phyloP scores from a whole-genome alignment of 176 grass and related monocot genomes.

The Triticum urartu region DNA sequence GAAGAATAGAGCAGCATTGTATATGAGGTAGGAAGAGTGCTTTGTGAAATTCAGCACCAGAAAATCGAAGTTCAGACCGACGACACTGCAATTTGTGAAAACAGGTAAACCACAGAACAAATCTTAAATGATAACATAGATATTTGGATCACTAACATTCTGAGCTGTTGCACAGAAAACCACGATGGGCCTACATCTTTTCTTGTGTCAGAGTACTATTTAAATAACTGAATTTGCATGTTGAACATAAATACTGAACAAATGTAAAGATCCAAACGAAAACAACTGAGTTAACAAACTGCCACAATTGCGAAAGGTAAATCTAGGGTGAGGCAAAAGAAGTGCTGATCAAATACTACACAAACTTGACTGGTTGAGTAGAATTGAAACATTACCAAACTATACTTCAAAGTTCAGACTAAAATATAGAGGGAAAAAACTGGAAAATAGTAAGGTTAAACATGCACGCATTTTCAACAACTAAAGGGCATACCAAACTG shows the following conservation, averaged over 20 bases:
- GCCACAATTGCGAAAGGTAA: too few species aligned
- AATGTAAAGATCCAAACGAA: neutral
- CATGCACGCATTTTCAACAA: neutral
- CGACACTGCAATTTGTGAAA: slow-evolving; percentile 61
- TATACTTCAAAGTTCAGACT: neutral
- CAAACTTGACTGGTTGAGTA: neutral
- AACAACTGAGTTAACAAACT: neutral
- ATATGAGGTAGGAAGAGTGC: slow-evolving; percentile 96
- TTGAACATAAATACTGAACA: neutral
- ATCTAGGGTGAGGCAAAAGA: too few species aligned
- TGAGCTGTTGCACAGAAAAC: neutral
- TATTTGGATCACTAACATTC: neutral
- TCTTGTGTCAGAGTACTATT: too few species aligned
- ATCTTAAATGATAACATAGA: neutral
- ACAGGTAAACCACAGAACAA: slow-evolving; percentile 21
- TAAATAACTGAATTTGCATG: neutral
- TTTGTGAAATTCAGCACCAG: slow-evolving; percentile 91
- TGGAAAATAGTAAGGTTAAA: neutral
- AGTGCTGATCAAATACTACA: too few species aligned
- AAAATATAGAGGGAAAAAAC: neutral
- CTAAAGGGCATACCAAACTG: neutral
- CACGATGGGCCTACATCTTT: neutral
- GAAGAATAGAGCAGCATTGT: slow-evolving; percentile 79
- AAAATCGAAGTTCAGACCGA: slow-evolving; percentile 94
- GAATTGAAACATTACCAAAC: neutral